Evolutionary conservation across 805 yeast genomes (phyloP).

Genomic region (Yarrowia porcina): DNA sequence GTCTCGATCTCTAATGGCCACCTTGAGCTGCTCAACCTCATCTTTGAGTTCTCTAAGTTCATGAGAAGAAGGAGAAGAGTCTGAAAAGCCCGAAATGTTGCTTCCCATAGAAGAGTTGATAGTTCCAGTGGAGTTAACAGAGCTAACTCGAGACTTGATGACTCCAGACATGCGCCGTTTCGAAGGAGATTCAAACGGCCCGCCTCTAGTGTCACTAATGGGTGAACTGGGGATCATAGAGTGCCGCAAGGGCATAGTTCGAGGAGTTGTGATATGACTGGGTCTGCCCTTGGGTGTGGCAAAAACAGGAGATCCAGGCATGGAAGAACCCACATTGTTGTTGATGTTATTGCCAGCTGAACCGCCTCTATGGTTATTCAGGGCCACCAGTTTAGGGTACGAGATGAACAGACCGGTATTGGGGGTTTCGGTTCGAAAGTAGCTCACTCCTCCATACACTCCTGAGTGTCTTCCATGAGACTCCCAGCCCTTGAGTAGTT

Average conservation of each 20-base stretch:
- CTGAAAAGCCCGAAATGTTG: neutral
- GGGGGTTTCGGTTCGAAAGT: constrained; percentile 63
- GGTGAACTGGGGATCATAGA: constrained; percentile 9
- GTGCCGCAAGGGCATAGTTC: constrained; percentile 8
- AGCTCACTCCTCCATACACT: constrained; percentile 63
- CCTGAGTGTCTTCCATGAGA: constrained; percentile 82
- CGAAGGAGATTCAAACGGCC: constrained; percentile 8
- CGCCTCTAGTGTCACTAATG: neutral
- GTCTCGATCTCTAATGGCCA: constrained; percentile 1
- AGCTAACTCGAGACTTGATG: neutral
- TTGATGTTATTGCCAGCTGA: too few relatives aligned
- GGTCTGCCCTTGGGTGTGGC: constrained; percentile 18
- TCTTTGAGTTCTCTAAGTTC: neutral
- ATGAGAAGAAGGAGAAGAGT: neutral
- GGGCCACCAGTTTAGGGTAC: constrained; percentile 40
- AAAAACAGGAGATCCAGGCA: constrained; percentile 26
- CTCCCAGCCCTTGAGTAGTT: constrained; percentile 63
- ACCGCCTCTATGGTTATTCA: constrained; percentile 7
- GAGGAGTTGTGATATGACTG: constrained; percentile 18
- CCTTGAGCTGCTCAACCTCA: neutral
- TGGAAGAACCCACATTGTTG: neutral
- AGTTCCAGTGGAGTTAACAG: constrained; percentile 8
- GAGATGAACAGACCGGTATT: constrained; percentile 73
- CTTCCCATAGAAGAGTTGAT: neutral
- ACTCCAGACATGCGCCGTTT: neutral